Conservation (phyloP, 1,284 basidiomycete genomes). For the Cystobasidium slooffiae region DNA sequence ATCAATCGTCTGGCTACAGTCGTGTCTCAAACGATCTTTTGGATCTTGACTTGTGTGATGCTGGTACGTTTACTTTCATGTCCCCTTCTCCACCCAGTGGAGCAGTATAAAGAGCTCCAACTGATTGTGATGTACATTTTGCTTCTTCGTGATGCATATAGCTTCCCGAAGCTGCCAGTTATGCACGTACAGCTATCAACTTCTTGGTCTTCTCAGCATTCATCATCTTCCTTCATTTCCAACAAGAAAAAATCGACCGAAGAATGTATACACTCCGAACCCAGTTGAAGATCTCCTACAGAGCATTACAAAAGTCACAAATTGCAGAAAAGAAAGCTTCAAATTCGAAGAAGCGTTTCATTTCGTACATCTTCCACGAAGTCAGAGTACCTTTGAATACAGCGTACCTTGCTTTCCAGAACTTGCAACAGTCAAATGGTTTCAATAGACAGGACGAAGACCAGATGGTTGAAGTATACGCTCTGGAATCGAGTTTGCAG, state of each 20-base stretch:
- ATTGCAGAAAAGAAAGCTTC: slow-evolving; percentile 78
- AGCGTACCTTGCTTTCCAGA: slow-evolving; percentile 79
- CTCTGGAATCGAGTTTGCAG: slow-evolving; percentile 76
- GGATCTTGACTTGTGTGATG: slow-evolving; percentile 66
- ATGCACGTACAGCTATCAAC: slow-evolving; percentile 62
- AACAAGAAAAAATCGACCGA: slow-evolving; percentile 63
- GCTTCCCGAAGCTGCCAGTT: slow-evolving; percentile 34
- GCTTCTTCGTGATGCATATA: slow-evolving; percentile 56
- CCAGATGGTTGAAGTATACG: slow-evolving; percentile 77
- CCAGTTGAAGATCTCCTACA: slow-evolving; percentile 66
- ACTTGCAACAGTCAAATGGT: slow-evolving; percentile 74
- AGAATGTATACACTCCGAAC: slow-evolving; percentile 67
- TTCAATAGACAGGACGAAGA: slow-evolving; percentile 63
- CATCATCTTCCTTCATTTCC: slow-evolving; percentile 56
- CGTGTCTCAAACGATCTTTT: slow-evolving; percentile 63
- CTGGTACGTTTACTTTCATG: slow-evolving; percentile 50
- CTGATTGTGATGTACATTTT: background rate
- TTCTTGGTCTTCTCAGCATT: slow-evolving; percentile 67
- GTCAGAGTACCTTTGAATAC: slow-evolving; percentile 87
- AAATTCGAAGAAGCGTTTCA: slow-evolving; percentile 76
- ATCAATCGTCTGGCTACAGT: slow-evolving; percentile 70
- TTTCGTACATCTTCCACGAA: slow-evolving; percentile 79
- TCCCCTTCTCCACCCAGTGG: background rate
- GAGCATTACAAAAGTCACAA: slow-evolving; percentile 80
- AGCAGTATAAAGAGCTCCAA: background rate